Percentiles rank a stretch among this genome's conserved stretches.
Evolutionary conservation across 225 moss, liverwort and hornwort genomes (phyloP).

Genomic region (Antitrichia curtipendula): DNA sequence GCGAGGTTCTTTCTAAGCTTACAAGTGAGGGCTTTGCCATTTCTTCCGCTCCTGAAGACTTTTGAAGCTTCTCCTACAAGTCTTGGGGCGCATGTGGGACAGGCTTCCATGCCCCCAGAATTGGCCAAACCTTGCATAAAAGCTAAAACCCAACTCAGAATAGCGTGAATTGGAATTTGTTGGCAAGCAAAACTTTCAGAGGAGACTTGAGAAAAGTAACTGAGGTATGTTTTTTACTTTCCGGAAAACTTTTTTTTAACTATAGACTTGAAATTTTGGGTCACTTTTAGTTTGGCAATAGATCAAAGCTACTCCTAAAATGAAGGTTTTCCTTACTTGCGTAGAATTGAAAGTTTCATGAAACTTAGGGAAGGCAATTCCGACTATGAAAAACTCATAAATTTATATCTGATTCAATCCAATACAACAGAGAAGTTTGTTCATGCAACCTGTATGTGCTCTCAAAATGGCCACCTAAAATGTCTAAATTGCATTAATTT

Average conservation of each 20-base stretch:
- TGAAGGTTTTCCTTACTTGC: fast-evolving
- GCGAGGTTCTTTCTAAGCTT: not conserved
- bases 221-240: fast-evolving
- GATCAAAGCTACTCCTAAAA: fast-evolving
- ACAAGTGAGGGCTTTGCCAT: not conserved
- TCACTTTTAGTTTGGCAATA: not conserved
- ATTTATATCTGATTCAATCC: fast-evolving
- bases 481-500: fast-evolving
- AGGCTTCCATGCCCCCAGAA: not conserved
- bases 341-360: not conserved
- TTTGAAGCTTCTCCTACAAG: not conserved
- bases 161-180: not conserved
- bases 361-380: not conserved
- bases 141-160: no score
- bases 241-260: fast-evolving
- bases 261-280: not conserved
- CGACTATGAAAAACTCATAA: fast-evolving
- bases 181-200: fast-evolving
- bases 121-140: not conserved
- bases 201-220: fast-evolving
- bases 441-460: not conserved
- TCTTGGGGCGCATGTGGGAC: no score
- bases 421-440: fast-evolving
- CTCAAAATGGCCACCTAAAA: not conserved
- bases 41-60: not conserved